Evolutionary conservation across 306 rosid genomes (phyloP).

Genomic region (Dryas drummondii): DNA sequence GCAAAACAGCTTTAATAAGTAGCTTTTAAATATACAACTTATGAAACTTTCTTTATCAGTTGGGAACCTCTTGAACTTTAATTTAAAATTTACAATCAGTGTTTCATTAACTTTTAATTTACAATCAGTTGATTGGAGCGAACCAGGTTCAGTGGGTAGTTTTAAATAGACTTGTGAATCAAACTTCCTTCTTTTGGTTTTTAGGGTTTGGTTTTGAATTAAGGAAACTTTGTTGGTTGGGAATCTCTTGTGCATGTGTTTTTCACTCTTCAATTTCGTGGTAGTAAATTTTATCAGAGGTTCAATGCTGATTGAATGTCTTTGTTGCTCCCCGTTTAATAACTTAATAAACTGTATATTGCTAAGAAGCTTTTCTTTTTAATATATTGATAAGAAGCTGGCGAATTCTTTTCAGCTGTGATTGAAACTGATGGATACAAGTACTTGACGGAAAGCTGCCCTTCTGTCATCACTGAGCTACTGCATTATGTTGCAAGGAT

Average conservation of each 20-base stretch:
- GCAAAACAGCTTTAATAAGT: too few species aligned
- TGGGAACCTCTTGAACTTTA: background rate
- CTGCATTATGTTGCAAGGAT: conserved; percentile 51
- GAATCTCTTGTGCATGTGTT: background rate
- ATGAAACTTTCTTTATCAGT: background rate
- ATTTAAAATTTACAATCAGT: background rate
- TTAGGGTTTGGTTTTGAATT: background rate
- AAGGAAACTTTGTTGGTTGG: background rate
- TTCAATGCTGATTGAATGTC: background rate
- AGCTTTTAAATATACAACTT: background rate
- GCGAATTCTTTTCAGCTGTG: conserved; percentile 63
- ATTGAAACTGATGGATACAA: conserved; percentile 85
- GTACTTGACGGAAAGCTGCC: conserved; percentile 77
- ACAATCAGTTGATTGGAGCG: background rate
- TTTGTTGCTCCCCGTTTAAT: background rate
- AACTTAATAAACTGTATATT: background rate
- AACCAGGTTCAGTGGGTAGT: background rate
- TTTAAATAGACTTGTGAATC: background rate
- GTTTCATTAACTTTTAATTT: background rate
- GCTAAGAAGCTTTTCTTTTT: too few species aligned
- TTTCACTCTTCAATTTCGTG: background rate
- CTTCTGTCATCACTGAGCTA: conserved; percentile 60
- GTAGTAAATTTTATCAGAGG: background rate
- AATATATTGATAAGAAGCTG: background rate
- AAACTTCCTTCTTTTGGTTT: background rate